A percentile compares a stretch with the other conserved stretches of the same genome.
phyloP scores from a whole-genome alignment of 345 rosid species.

The Salix brachista region DNA sequence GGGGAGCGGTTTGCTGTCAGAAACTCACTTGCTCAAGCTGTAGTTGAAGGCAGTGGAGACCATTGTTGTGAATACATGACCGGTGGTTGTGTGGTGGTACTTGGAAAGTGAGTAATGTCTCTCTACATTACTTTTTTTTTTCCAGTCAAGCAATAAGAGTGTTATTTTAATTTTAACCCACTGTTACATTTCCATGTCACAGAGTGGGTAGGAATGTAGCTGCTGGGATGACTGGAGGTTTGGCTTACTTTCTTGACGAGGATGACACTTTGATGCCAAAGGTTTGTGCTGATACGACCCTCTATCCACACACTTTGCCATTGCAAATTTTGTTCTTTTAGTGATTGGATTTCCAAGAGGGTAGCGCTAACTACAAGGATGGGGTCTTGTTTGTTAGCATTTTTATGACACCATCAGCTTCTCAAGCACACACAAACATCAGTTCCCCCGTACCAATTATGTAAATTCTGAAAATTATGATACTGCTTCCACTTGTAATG shows the following conservation, averaged over 20 bases:
- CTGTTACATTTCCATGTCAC: slow-evolving; percentile 26
- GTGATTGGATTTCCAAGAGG: not conserved
- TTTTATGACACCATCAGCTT: not conserved
- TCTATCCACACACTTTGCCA: not conserved
- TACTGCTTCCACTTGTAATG: not conserved
- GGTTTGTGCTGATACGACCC: slow-evolving; percentile 39
- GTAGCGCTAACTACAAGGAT: not conserved
- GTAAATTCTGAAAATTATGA: not conserved
- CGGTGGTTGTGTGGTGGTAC: slow-evolving; percentile 91
- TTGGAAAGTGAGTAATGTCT: slow-evolving; percentile 79
- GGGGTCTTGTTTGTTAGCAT: not conserved
- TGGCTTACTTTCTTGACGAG: slow-evolving; percentile 91
- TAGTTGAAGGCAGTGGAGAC: slow-evolving; percentile 98
- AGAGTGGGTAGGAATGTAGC: slow-evolving; percentile 99
- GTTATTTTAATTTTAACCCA: not conserved
- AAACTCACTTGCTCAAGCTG: slow-evolving; percentile 95
- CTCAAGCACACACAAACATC: not conserved
- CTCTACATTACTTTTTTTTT: not conserved
- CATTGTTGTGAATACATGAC: slow-evolving; percentile 99
- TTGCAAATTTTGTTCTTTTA: not conserved
- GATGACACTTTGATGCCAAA: slow-evolving; percentile 79
- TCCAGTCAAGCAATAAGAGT: slow-evolving; percentile 4
- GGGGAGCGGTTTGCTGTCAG: slow-evolving; percentile 99
- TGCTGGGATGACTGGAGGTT: slow-evolving; percentile 99
- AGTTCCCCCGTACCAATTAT: not conserved